Conservation (phyloP, 345 rosid genomes). For the Durio zibethinus region DNA sequence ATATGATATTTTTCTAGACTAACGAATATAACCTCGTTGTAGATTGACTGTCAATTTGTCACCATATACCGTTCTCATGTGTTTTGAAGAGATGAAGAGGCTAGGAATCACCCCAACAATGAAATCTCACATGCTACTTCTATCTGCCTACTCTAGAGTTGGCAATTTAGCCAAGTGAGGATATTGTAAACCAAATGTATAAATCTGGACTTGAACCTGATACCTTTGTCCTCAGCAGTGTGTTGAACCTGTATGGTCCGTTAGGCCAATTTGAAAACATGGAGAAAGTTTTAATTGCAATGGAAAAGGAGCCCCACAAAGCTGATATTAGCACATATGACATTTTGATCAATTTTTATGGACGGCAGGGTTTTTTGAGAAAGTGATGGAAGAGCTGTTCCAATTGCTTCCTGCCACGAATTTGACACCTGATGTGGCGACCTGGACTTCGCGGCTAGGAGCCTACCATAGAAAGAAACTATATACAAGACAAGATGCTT, state of each 20-base stretch:
- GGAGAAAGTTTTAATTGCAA: slow-evolving; percentile 62
- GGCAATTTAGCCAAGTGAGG: slow-evolving; percentile 68
- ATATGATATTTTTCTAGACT: not conserved
- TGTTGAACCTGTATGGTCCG: slow-evolving; percentile 80
- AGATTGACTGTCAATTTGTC: not conserved
- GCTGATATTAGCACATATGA: slow-evolving; percentile 79
- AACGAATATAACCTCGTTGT: too few species aligned
- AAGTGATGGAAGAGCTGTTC: slow-evolving; percentile 65
- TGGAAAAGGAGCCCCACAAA: slow-evolving; percentile 55
- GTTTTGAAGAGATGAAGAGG: slow-evolving; percentile 66
- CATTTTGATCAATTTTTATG: slow-evolving; percentile 77
- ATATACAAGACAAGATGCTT: slow-evolving; percentile 60
- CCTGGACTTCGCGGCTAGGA: slow-evolving; percentile 86
- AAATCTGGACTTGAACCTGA: slow-evolving; percentile 72
- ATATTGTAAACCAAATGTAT: slow-evolving; percentile 62
- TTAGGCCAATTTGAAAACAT: slow-evolving; percentile 71
- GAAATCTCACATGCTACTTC: slow-evolving; percentile 92
- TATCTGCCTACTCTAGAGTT: slow-evolving; percentile 74
- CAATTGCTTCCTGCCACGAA: slow-evolving; percentile 35
- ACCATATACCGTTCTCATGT: not conserved
- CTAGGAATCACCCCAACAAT: slow-evolving; percentile 75
- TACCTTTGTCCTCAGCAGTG: slow-evolving; percentile 74
- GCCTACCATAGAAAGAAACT: slow-evolving; percentile 82
- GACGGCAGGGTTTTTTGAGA: slow-evolving; percentile 72
- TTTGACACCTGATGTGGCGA: slow-evolving; percentile 69